Conservation (phyloP, 305 asterid species). For the Fraxinus albicans region DNA sequence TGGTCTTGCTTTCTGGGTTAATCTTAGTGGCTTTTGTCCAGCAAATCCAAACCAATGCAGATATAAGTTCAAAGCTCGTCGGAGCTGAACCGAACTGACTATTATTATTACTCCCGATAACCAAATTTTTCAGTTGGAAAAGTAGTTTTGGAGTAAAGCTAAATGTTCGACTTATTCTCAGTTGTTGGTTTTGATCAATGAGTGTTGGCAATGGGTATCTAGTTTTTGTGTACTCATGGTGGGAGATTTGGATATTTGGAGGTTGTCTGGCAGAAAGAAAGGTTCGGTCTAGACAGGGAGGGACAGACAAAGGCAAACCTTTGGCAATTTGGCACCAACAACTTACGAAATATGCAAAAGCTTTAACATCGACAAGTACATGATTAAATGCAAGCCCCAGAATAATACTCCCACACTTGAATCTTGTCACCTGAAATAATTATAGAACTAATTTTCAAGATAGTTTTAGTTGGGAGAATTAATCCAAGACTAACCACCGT, state of each 20-base stretch:
- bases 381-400: constrained; percentile 30
- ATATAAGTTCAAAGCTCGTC: constrained; percentile 19
- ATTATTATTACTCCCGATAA: not conserved
- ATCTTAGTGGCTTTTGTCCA: constrained; percentile 24
- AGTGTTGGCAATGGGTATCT: constrained; percentile 9
- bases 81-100: not conserved
- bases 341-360: constrained; percentile 21
- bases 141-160: constrained; percentile 13
- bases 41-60: constrained; percentile 28
- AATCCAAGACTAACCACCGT: not conserved
- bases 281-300: constrained; percentile 30
- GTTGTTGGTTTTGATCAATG: not conserved
- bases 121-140: not conserved
- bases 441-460: not conserved
- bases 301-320: constrained; percentile 7
- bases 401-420: constrained; percentile 32
- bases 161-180: constrained; percentile 13
- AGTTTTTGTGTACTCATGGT: constrained; percentile 24
- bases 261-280: constrained; percentile 27
- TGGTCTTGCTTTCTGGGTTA: constrained; percentile 17
- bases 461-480: not conserved
- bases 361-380: constrained; percentile 21
- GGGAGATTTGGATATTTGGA: constrained; percentile 19
- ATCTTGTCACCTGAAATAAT: constrained; percentile 28
- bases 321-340: constrained; percentile 31